Percentiles rank a stretch among this genome's conserved stretches.
These are phyloP conservation scores for Fomitopsis serialis DNA, from an alignment of 768 basidiomycete genomes.

Conservation along the genomic window DNA sequence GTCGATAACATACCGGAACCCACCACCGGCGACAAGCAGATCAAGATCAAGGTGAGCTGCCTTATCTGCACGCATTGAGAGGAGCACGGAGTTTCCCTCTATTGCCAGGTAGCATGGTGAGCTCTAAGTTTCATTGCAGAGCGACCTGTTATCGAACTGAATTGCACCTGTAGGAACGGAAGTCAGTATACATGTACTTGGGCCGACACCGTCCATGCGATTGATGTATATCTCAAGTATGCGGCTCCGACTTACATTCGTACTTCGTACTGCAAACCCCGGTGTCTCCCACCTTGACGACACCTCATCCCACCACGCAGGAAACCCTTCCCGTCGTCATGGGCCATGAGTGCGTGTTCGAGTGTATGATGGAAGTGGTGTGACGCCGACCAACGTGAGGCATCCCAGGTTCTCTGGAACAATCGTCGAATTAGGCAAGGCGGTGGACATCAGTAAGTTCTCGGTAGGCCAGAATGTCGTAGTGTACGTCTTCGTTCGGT, in stretches of 20 bases:
- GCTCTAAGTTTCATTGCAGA: not conserved
- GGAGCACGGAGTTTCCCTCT: too few species aligned
- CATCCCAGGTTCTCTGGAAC: constrained; percentile 16
- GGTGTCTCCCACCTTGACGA: constrained; percentile 24
- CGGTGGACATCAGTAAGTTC: constrained; percentile 7
- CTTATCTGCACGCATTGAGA: too few species aligned
- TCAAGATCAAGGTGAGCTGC: constrained; percentile 38
- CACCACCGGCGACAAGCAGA: constrained; percentile 27
- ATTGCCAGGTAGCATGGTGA: constrained; percentile 11
- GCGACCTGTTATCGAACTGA: not conserved
- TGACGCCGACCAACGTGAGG: not conserved
- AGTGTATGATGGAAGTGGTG: not conserved
- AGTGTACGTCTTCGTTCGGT: constrained; percentile 13
- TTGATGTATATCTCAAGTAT: constrained; percentile 30
- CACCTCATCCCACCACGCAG: constrained; percentile 32
- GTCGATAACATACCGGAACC: constrained; percentile 40
- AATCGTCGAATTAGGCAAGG: constrained; percentile 14
- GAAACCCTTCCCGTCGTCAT: constrained; percentile 36
- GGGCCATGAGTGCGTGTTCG: constrained; percentile 37
- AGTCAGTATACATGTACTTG: too few species aligned
- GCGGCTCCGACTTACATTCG: constrained; percentile 44
- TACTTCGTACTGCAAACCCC: constrained; percentile 25
- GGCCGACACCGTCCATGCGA: too few species aligned
- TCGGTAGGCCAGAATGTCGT: constrained; percentile 14
- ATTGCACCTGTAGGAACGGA: constrained; percentile 10